Conservation (phyloP, 2,329 filamentous ascomycete species). For the Claviceps paspali region DNA sequence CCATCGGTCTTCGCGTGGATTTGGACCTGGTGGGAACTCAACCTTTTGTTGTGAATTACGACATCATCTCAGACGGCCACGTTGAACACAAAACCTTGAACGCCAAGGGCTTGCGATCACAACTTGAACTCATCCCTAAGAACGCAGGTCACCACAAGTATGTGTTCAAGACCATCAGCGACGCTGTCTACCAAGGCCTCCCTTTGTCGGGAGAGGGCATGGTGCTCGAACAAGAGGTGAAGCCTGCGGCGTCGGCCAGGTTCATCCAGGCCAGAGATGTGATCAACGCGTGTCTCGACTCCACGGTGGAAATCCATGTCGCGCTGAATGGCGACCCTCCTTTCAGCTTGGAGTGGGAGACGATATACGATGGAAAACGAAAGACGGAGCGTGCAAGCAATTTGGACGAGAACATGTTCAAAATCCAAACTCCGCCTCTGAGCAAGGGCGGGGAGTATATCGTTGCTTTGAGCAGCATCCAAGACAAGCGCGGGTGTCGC, state of each 20-base stretch:
- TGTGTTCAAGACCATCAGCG: slow-evolving; percentile 64
- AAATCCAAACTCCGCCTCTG: slow-evolving; percentile 61
- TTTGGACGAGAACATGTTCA: slow-evolving; percentile 48
- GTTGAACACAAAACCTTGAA: slow-evolving; percentile 37
- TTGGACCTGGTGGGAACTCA: slow-evolving; percentile 85
- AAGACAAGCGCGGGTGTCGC: slow-evolving; percentile 75
- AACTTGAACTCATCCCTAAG: slow-evolving; percentile 68
- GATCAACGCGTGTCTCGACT: slow-evolving; percentile 66
- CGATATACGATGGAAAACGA: slow-evolving; percentile 78
- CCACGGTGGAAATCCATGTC: slow-evolving; percentile 61
- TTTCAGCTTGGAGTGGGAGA: slow-evolving; percentile 81
- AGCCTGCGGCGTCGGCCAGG: slow-evolving; percentile 75
- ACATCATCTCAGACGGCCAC: slow-evolving; percentile 47
- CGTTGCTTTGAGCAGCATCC: slow-evolving; percentile 69
- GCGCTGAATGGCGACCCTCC: slow-evolving; percentile 68
- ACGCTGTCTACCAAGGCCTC: slow-evolving; percentile 61
- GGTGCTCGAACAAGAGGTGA: slow-evolving; percentile 74
- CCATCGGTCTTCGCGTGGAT: slow-evolving; percentile 77
- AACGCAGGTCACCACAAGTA: slow-evolving; percentile 80
- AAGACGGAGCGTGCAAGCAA: slow-evolving; percentile 49
- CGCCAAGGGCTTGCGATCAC: slow-evolving; percentile 60
- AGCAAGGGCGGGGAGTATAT: slow-evolving; percentile 80
- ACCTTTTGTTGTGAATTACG: slow-evolving; percentile 73
- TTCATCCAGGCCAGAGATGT: slow-evolving; percentile 39
- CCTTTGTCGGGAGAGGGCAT: slow-evolving; percentile 45